Percentiles rank a stretch among this genome's conserved stretches.
phyloP scores from a whole-genome alignment of 2,329 filamentous ascomycete species.

The Colletotrichum lindemuthianum region DNA sequence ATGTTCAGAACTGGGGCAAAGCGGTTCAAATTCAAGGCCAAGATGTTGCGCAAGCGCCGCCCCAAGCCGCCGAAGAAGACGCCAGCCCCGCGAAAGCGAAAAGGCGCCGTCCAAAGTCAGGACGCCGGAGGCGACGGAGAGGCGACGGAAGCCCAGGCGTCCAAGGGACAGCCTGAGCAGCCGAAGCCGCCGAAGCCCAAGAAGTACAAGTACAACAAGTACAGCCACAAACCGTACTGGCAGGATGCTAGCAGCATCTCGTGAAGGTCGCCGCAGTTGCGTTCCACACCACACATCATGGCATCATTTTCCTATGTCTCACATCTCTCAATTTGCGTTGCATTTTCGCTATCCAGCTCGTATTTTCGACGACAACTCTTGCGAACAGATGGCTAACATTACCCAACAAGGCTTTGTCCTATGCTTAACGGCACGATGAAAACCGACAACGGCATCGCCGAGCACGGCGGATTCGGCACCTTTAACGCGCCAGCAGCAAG shows the following conservation, averaged over 20 bases:
- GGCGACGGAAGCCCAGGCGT: slow-evolving; percentile 17
- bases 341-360: slow-evolving; percentile 7
- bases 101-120: slow-evolving; percentile 14
- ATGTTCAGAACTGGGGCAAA: slow-evolving; percentile 34
- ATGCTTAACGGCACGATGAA: slow-evolving; percentile 87
- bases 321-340: slow-evolving; percentile 34
- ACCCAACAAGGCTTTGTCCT: slow-evolving; percentile 74
- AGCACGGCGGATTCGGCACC: slow-evolving; percentile 68
- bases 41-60: slow-evolving; percentile 20
- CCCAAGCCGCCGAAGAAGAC: background rate
- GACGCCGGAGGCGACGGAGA: slow-evolving; percentile 4
- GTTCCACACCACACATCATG: slow-evolving; percentile 37
- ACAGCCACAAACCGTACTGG: slow-evolving; percentile 32
- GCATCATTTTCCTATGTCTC: slow-evolving; percentile 39
- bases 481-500: slow-evolving; percentile 53
- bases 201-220: slow-evolving; percentile 36
- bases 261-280: slow-evolving; percentile 32
- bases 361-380: slow-evolving; percentile 8
- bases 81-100: slow-evolving; percentile 34
- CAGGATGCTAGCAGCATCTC: slow-evolving; percentile 15
- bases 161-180: slow-evolving; percentile 27
- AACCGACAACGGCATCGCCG: slow-evolving; percentile 62
- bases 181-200: slow-evolving; percentile 9
- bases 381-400: slow-evolving; percentile 41
- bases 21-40: slow-evolving; percentile 27